Conservation (phyloP, 345 rosid genomes). For the Barbarea vulgaris region DNA sequence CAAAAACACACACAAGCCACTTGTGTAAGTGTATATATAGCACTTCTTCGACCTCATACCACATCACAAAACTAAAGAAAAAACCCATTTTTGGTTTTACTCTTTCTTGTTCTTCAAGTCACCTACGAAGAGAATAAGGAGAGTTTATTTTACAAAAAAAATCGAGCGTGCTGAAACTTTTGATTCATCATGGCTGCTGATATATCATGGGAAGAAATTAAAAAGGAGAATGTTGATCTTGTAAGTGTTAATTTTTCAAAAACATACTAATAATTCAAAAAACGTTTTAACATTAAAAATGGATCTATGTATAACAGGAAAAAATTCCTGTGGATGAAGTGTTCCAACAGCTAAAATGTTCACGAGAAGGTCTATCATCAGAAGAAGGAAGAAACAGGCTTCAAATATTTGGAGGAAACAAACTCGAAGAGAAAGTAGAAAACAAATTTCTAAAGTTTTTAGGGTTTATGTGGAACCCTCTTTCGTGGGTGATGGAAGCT, state of each 20-base stretch:
- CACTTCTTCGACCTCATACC: conserved; percentile 10
- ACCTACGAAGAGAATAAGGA: conserved; percentile 8
- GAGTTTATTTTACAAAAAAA: not conserved
- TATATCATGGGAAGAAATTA: conserved; percentile 43
- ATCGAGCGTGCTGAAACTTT: not conserved
- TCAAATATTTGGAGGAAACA: conserved; percentile 74
- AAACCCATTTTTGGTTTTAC: not conserved
- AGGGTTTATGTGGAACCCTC: conserved; percentile 98
- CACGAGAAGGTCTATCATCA: conserved; percentile 65
- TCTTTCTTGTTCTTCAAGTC: conserved; percentile 18
- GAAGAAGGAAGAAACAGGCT: conserved; percentile 83
- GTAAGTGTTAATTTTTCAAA: conserved; percentile 7
- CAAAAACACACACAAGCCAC: not conserved
- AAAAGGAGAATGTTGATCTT: conserved; percentile 41
- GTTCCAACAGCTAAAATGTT: conserved; percentile 75
- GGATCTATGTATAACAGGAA: conserved; percentile 49
- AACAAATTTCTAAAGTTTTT: conserved; percentile 74
- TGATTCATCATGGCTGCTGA: conserved; percentile 40
- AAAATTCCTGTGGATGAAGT: conserved; percentile 78
- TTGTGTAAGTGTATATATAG: conserved; percentile 23
- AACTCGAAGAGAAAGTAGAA: conserved; percentile 86
- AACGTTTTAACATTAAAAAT: not conserved
- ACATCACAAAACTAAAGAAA: conserved; percentile 30
- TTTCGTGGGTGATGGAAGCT: conserved; percentile 96
- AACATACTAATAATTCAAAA: not conserved